Conservation (phyloP, 345 rosid genomes). For the Salix udensis region DNA sequence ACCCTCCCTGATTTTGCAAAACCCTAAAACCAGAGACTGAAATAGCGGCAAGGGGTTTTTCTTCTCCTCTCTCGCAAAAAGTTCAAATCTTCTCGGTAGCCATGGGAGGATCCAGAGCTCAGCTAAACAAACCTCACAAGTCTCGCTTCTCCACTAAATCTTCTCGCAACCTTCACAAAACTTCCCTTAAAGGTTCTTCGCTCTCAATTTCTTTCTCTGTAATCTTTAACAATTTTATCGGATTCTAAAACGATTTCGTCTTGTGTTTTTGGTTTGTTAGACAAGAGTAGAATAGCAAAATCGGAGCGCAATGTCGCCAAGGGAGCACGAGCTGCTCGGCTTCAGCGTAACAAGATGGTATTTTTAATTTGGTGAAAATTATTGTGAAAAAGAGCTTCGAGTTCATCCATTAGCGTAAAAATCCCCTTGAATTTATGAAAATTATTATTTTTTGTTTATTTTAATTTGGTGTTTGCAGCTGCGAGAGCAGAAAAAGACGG, state of each 20-base stretch:
- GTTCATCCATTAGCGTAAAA: no score
- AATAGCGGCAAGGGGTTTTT: no score
- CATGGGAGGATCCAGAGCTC: conserved; percentile 77
- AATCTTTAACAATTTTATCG: neutral
- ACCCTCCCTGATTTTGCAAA: no score
- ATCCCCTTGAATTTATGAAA: neutral
- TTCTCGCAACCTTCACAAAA: conserved; percentile 69
- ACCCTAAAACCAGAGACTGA: no score
- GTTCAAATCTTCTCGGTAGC: conserved; percentile 3
- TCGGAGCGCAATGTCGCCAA: conserved; percentile 52
- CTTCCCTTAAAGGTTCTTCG: conserved; percentile 52
- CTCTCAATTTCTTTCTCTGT: neutral
- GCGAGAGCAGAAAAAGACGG: conserved; percentile 77
- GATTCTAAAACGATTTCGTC: neutral
- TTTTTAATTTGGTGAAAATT: no score
- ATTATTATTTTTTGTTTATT: neutral
- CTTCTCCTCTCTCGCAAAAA: no score
- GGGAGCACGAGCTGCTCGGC: conserved; percentile 65
- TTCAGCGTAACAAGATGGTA: conserved; percentile 83
- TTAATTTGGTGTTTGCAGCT: conserved; percentile 34
- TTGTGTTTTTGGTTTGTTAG: conserved; percentile 31
- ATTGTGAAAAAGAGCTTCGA: no score
- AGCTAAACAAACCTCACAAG: conserved; percentile 82
- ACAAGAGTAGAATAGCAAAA: conserved; percentile 57
- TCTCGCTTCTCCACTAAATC: conserved; percentile 76